Evolutionary conservation across 2,329 filamentous ascomycete genomes (phyloP), one percentile per base, ranked within the genome.

Genomic region (Aspergillus vadensis): DNA sequence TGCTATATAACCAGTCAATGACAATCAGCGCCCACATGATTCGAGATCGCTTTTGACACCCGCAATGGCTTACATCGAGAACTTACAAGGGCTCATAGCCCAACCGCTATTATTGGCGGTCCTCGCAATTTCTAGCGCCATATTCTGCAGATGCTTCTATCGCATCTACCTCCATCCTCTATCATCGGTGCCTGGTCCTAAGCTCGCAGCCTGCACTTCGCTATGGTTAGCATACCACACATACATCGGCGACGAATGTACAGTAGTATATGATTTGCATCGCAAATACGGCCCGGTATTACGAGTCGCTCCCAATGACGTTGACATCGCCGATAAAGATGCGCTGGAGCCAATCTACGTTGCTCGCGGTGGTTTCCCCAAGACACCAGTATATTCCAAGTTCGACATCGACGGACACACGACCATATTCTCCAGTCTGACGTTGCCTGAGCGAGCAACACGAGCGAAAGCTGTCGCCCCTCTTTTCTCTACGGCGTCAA

Each of bases 321-420:
- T 80, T 41, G 74, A 79, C 57, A 77, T 83, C 54, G 69, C 78
- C 7, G 79, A 81, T 52, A 78, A 78, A 9, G 75, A 74, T 15
- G 82, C 80, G 0, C 66, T 84, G 23, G 71, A 77, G 0, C 72
- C 80, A 1, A 83, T 86, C 32, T 86, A 87, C 67, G 68, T 80
- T 12, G 72, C 77, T 2, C 79, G 75, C 39, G 83, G 84, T 3
- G 84, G 84, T 1, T 86, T 86, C 56, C 69, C 72, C 0, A 86
- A 87, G 67, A 77, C 82, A 1, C 65, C 69, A 0, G 81, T 77
- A 59, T 86, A 86, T 67, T 70, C 71, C 0, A 86, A 86, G 63
- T 86, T 86, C 65, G 81, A 86, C 60, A 82, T 85, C 17, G 84
- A 85, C 63, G 82, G 81, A 0, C 81, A 83, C 64, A 70, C 77